Conservation (phyloP, 23 red algal species). For the Cyanidioschyzon merolae region DNA sequence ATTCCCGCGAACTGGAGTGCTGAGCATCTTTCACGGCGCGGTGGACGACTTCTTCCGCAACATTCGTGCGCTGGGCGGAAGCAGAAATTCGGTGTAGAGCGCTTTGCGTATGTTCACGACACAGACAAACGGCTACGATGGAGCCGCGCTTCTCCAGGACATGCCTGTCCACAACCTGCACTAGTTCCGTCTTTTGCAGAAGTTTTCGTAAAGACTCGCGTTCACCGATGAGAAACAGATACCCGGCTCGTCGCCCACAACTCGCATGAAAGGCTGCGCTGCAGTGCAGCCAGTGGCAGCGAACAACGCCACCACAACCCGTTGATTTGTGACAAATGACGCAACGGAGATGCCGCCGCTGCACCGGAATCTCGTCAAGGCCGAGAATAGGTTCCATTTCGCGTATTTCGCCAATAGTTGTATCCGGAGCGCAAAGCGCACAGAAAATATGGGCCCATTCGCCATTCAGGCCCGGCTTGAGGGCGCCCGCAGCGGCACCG, state of each 20-base stretch:
- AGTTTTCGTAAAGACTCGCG: background rate
- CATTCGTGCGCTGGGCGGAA: background rate
- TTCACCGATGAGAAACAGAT: background rate
- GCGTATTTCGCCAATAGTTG: background rate
- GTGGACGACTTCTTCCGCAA: background rate
- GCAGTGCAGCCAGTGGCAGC: background rate
- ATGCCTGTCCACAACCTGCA: background rate
- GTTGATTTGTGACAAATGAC: background rate
- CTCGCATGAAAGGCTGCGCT: background rate
- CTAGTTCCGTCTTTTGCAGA: background rate
- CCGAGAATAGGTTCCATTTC: background rate
- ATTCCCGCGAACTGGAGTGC: background rate
- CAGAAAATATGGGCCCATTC: slow-evolving; percentile 1
- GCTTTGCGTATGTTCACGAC: background rate
- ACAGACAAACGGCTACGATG: background rate
- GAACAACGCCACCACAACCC: background rate
- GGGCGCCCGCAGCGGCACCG: background rate
- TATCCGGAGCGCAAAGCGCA: background rate
- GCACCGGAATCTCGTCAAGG: background rate
- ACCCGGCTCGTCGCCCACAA: background rate
- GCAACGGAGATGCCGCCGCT: background rate
- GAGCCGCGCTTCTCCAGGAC: background rate
- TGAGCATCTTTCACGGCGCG: background rate
- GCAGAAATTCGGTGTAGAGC: background rate
- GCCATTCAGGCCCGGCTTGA: background rate